phyloP scores from a whole-genome alignment of 345 rosid species.

The Physaria fendleri region DNA sequence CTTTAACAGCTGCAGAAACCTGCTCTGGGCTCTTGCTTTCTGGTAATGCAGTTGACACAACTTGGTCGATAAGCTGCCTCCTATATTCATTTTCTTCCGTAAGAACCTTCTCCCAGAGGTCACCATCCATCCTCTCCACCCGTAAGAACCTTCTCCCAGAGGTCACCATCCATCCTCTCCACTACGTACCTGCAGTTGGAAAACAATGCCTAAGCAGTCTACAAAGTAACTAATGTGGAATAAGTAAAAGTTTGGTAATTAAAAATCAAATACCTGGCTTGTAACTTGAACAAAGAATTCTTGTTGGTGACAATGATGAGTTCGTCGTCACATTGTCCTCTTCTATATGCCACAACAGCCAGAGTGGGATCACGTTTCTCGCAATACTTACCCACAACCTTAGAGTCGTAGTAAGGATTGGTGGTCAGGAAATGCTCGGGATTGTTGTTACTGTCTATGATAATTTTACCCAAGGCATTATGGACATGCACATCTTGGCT shows the following conservation, averaged over 20 bases:
- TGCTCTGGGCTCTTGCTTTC: slow-evolving; percentile 92
- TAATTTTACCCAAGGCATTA: slow-evolving; percentile 98
- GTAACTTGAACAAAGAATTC: slow-evolving; percentile 94
- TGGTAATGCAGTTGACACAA: slow-evolving; percentile 92
- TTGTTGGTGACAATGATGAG: slow-evolving; percentile 96
- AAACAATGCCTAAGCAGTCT: slow-evolving; percentile 25
- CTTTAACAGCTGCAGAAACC: slow-evolving; percentile 87
- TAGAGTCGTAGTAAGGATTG: slow-evolving; percentile 95
- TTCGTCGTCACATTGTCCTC: slow-evolving; percentile 98
- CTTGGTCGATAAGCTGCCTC: slow-evolving; percentile 97
- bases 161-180: slow-evolving; percentile 97
- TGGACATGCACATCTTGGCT: slow-evolving; percentile 99
- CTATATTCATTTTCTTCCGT: slow-evolving; percentile 85
- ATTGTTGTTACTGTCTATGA: slow-evolving; percentile 96
- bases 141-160: slow-evolving; percentile 96
- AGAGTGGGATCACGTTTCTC: slow-evolving; percentile 99
- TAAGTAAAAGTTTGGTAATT: slow-evolving; percentile 1
- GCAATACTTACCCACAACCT: slow-evolving; percentile 98
- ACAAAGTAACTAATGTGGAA: slow-evolving; percentile 10
- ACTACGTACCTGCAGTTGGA: slow-evolving; percentile 77
- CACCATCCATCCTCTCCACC: too few relatives aligned
- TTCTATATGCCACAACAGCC: slow-evolving; percentile 96
- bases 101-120: too few relatives aligned
- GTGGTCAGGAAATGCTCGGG: slow-evolving; percentile 99
- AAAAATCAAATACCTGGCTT: slow-evolving; percentile 74